phyloP scores from a whole-genome alignment of 306 rosid species.

The Leucaena leucocephala region DNA sequence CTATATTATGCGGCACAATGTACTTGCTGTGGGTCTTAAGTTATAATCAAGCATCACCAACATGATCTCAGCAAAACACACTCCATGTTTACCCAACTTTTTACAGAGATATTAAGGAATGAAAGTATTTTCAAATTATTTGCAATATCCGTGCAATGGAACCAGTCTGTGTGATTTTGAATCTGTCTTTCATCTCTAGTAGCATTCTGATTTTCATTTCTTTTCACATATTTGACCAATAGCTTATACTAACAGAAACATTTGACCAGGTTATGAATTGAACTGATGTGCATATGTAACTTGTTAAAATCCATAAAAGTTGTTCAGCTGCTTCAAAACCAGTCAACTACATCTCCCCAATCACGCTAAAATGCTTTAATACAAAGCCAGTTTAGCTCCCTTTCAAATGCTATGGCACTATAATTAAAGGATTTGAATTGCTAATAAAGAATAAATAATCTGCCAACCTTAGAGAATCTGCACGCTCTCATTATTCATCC shows the following conservation, averaged over 20 bases:
- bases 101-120: neutral
- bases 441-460: constrained; percentile 26
- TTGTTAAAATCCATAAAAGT: constrained; percentile 2
- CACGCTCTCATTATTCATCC: neutral
- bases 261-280: constrained; percentile 21
- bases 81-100: constrained; percentile 16
- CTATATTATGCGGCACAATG: neutral
- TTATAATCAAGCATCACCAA: neutral
- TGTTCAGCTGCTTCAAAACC: neutral
- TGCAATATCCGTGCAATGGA: neutral
- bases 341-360: neutral
- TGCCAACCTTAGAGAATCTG: constrained; percentile 6
- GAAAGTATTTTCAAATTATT: constrained; percentile 4
- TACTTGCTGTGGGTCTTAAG: neutral
- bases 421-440: constrained; percentile 28
- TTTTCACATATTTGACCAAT: neutral
- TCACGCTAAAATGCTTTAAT: neutral
- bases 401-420: constrained; percentile 12
- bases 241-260: neutral
- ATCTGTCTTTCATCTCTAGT: neutral
- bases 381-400: constrained; percentile 30
- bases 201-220: constrained; percentile 24
- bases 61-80: neutral
- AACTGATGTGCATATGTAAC: constrained; percentile 1
- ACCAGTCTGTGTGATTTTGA: neutral